These are phyloP conservation scores for Biscogniauxia marginata DNA, from an alignment of 2,329 filamentous ascomycete genomes.

Conservation along the genomic window DNA sequence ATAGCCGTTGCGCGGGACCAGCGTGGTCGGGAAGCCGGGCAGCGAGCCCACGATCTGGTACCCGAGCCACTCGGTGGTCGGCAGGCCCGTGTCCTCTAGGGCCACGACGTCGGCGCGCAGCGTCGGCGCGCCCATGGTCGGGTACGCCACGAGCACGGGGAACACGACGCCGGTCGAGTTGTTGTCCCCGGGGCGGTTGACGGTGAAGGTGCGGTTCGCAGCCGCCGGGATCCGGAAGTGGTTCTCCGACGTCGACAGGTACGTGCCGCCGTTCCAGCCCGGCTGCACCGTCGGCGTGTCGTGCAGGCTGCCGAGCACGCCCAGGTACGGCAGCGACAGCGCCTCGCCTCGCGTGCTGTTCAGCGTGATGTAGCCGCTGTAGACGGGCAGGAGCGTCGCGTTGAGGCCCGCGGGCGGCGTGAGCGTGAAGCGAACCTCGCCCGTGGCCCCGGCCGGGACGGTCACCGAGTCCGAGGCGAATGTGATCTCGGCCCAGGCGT, in stretches of 20 bases:
- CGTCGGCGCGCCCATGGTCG: not conserved
- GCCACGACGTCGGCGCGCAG: not conserved
- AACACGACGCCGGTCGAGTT: not conserved
- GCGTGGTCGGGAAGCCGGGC: slow-evolving; percentile 2
- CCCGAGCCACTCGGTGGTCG: slow-evolving; percentile 6
- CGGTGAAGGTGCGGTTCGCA: slow-evolving; percentile 3
- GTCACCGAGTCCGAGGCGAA: slow-evolving; percentile 16
- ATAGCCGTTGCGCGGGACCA: slow-evolving; percentile 4
- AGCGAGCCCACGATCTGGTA: slow-evolving; percentile 4
- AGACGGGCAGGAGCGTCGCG: slow-evolving; percentile 38
- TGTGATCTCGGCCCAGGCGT: slow-evolving; percentile 7
- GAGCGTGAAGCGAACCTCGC: slow-evolving; percentile 17
- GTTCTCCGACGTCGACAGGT: not conserved
- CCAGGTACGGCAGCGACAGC: slow-evolving; percentile 42
- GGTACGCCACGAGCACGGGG: not conserved
- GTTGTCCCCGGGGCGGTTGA: not conserved
- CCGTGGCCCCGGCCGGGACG: slow-evolving; percentile 16
- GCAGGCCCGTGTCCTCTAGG: not conserved
- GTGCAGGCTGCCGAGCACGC: slow-evolving; percentile 35
- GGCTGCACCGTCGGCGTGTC: slow-evolving; percentile 3
- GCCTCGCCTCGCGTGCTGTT: slow-evolving; percentile 39
- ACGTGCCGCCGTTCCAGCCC: not conserved
- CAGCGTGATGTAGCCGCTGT: slow-evolving; percentile 42
- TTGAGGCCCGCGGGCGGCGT: slow-evolving; percentile 29
- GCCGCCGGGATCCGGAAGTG: not conserved